Conservation (phyloP, 2,329 filamentous ascomycete genomes). For the Colletotrichum sojae region DNA sequence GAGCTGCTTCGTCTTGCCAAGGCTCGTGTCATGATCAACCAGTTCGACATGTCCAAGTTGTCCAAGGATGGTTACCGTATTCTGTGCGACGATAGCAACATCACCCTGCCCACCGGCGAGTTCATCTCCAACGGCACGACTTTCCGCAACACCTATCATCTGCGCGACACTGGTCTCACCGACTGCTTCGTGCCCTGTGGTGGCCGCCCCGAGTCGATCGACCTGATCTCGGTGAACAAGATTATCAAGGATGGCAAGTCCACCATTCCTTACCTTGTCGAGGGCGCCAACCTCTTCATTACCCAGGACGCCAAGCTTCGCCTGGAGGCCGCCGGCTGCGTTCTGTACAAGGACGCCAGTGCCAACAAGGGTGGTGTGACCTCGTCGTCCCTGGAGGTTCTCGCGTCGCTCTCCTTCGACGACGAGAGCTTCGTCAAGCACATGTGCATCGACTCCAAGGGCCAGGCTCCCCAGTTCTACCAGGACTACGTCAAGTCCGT, state of each 20-base stretch:
- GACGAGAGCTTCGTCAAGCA: constrained; percentile 89
- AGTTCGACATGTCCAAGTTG: constrained; percentile 89
- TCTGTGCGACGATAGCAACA: constrained; percentile 89
- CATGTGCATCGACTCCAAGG: constrained; percentile 87
- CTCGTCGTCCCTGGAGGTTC: constrained; percentile 94
- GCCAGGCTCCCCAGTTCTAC: constrained; percentile 90
- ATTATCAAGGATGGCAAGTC: constrained; percentile 92
- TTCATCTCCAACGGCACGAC: constrained; percentile 89
- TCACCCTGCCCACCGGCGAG: constrained; percentile 91
- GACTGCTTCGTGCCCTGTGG: constrained; percentile 97
- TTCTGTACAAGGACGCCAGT: constrained; percentile 97
- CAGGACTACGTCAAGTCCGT: constrained; percentile 92
- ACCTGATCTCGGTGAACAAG: constrained; percentile 87
- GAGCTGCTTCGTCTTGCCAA: constrained; percentile 90
- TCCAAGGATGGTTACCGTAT: constrained; percentile 92
- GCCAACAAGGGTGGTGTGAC: constrained; percentile 99
- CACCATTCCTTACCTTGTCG: constrained; percentile 93
- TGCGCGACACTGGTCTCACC: constrained; percentile 81
- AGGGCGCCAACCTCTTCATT: constrained; percentile 98
- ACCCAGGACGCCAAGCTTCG: constrained; percentile 97
- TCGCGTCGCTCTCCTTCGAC: constrained; percentile 94
- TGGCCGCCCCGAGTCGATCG: constrained; percentile 96
- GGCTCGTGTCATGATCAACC: constrained; percentile 87
- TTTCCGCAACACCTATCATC: constrained; percentile 98
- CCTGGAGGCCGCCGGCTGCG: constrained; percentile 93